phyloP scores from a whole-genome alignment of 1,284 basidiomycete genomes.

The Thecaphora thlaspeos region DNA sequence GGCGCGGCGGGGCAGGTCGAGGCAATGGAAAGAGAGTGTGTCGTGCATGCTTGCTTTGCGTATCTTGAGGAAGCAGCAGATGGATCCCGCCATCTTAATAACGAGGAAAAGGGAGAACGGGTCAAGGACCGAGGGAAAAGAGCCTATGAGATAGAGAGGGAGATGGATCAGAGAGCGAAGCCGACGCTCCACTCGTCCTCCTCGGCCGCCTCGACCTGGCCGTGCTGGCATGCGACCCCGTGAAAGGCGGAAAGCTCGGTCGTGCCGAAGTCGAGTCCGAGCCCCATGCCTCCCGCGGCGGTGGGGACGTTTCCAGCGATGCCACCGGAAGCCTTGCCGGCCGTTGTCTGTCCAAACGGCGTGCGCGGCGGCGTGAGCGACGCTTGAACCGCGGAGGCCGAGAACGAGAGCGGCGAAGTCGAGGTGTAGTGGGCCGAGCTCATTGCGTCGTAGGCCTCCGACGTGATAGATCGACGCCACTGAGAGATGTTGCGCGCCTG shows the following conservation, averaged over 20 bases:
- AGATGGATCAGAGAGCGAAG: neutral
- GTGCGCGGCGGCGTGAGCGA: conserved; percentile 28
- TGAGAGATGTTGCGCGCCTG: conserved; percentile 13
- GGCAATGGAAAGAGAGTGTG: too few species aligned
- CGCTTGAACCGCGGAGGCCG: conserved; percentile 29
- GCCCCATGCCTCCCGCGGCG: conserved; percentile 20
- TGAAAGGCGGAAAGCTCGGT: too few species aligned
- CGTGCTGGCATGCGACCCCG: neutral
- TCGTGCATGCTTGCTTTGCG: too few species aligned
- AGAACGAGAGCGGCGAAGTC: conserved; percentile 27
- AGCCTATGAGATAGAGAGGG: too few species aligned
- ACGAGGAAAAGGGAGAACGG: too few species aligned
- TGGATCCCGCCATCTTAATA: too few species aligned
- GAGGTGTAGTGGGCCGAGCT: conserved; percentile 5
- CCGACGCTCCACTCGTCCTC: neutral
- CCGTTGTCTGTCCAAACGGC: conserved; percentile 7
- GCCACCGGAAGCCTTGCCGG: conserved; percentile 8
- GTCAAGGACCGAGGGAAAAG: too few species aligned
- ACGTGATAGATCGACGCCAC: conserved; percentile 12
- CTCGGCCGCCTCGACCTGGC: neutral
- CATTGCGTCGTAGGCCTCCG: conserved; percentile 16
- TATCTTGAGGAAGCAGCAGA: too few species aligned
- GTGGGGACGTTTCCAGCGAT: conserved; percentile 22
- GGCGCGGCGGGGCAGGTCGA: too few species aligned
- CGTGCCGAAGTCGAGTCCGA: conserved; percentile 30